Base-by-base conservation (phyloP, 225 moss, liverwort and hornwort genomes). In the Polytrichum formosum region DNA sequence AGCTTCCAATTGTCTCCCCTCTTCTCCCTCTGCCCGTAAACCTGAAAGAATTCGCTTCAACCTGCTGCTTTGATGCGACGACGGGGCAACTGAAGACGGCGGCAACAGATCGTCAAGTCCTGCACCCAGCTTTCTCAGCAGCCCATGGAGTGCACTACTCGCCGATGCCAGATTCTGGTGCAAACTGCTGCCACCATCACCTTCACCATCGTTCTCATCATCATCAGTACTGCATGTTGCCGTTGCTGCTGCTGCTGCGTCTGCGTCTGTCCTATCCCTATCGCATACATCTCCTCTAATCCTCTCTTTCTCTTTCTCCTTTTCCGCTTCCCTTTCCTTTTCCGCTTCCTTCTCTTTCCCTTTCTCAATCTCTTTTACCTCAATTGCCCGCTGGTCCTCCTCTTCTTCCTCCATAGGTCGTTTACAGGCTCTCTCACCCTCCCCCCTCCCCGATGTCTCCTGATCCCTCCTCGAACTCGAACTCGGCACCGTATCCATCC, bases 101-200 rank as follows among this genome's bases (percentile, higher is more conserved):
- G 97, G 97, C 78, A 98, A 77, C 26, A 98, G 92, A 56, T 98
- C 97, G 63, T 98, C 97, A 74, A 98, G 72, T 66, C 97, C 97
- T 4, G 97, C 97, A 30, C 97, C 97, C 30, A 98, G 94, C 81
- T 98, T 98, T 30, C 97, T 87, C 28, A 98, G 81, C 69, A 98
- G 70, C 19, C 97, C 97, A 76, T 98, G 97, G 1, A 98, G 91
- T 0, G 94, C 97, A 66, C 94, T 98, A 72, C 97, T 98, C 53
- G 97, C 97, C 5, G 97, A 92, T 5, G 94, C 90, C 74, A 98
- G 77, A 80, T 98, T 98, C 74, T 98, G 97, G 70, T 98, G 92
- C 69, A 98, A 81, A 64, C 88, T 86, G 80, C 90, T 92, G 73
- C 92, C 97, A 18, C 86, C 97, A 37, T 98, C 97, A 37, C 90